These are phyloP conservation scores for Cryptococcus sp. DNA, from an alignment of 1,284 basidiomycete species.

Conservation along the genomic window DNA sequence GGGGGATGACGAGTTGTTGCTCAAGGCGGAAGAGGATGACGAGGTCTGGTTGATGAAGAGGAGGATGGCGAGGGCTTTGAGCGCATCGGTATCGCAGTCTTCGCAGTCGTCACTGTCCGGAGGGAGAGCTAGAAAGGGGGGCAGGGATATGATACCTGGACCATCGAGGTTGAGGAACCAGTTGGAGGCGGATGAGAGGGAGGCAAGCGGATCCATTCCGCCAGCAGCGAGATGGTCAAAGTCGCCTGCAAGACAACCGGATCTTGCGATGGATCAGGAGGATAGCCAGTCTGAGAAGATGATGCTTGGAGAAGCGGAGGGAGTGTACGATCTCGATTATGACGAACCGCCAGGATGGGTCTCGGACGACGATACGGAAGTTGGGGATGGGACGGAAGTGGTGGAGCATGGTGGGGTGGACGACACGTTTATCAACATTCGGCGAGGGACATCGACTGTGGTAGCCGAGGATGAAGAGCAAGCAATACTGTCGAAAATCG, in stretches of 20 bases:
- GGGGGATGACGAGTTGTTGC: conserved; percentile 5
- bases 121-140: background rate
- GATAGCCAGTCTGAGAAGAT: no score
- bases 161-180: background rate
- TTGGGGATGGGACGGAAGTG: background rate
- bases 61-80: background rate
- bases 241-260: no score
- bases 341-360: conserved; percentile 3
- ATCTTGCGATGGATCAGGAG: no score
- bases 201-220: no score
- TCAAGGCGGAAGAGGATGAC: conserved; percentile 2
- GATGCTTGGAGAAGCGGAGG: no score
- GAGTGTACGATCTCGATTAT: background rate
- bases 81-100: background rate
- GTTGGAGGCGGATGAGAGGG: no score
- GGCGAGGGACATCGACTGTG: no score
- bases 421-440: no score
- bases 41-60: background rate
- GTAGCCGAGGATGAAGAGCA: no score
- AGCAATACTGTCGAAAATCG: no score
- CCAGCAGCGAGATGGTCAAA: no score
- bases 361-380: conserved; percentile 2
- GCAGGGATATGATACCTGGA: background rate
- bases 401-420: no score
- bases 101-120: background rate